These are phyloP conservation scores for Amanita inopinata DNA, from an alignment of 768 basidiomycete genomes.

Conservation along the genomic window DNA sequence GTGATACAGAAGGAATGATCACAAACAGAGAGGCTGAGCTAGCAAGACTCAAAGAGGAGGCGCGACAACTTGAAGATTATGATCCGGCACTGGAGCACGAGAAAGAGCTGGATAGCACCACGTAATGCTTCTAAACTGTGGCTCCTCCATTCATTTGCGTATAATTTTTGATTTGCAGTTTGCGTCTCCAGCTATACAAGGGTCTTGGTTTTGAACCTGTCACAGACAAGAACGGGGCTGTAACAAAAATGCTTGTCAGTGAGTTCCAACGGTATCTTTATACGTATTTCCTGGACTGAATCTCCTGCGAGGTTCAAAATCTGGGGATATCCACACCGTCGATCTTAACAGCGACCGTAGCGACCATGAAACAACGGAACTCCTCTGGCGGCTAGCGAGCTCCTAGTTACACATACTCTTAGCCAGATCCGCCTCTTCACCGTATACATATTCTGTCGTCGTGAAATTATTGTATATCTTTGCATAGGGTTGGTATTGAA, in stretches of 20 bases:
- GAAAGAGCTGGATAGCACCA: slow-evolving; percentile 54
- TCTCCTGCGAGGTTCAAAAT: slow-evolving; percentile 32
- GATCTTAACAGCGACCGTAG: slow-evolving; percentile 25
- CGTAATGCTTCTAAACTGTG: slow-evolving; percentile 34
- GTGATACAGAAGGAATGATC: slow-evolving; percentile 56
- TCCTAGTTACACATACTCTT: slow-evolving; percentile 21
- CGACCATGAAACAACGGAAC: slow-evolving; percentile 27
- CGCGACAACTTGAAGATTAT: slow-evolving; percentile 47
- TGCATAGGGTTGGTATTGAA: slow-evolving; percentile 3
- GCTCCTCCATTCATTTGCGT: not conserved
- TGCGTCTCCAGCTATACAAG: slow-evolving; percentile 61
- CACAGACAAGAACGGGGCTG: slow-evolving; percentile 36
- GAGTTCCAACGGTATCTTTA: slow-evolving; percentile 20
- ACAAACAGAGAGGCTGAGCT: slow-evolving; percentile 66
- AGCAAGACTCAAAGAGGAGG: slow-evolving; percentile 55
- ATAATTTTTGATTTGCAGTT: slow-evolving; percentile 28
- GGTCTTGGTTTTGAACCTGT: slow-evolving; percentile 67
- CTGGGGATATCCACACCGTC: slow-evolving; percentile 35
- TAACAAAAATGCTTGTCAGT: slow-evolving; percentile 63
- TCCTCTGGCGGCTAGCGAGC: slow-evolving; percentile 35
- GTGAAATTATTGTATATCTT: no score
- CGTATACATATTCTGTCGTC: no score
- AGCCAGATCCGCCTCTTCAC: no score
- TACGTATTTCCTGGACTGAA: slow-evolving; percentile 1
- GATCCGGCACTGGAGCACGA: slow-evolving; percentile 70